Conservation (phyloP, 441 rosid species). For the Eruca vesicaria region DNA sequence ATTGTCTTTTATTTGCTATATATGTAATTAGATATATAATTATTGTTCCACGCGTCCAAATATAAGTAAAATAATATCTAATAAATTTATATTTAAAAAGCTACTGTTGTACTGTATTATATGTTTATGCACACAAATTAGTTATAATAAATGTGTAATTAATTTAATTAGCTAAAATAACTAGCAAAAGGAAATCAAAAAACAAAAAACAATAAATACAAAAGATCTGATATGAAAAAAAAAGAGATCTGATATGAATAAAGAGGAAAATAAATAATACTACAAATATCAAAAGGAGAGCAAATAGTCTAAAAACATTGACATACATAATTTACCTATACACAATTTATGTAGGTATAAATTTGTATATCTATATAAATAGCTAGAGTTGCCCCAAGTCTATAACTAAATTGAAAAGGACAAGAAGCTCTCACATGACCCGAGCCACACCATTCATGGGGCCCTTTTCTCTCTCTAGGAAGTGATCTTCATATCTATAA, state of each 20-base stretch:
- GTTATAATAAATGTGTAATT: neutral
- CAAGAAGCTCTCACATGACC: constrained; percentile 81
- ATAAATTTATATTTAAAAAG: neutral
- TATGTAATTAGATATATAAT: neutral
- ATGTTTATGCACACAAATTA: constrained; percentile 6
- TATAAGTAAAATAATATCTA: neutral
- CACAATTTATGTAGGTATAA: constrained; percentile 6
- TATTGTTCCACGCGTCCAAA: neutral
- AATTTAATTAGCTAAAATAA: constrained; percentile 13
- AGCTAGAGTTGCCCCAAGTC: constrained; percentile 36
- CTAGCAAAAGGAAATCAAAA: constrained; percentile 6
- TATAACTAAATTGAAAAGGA: constrained; percentile 54
- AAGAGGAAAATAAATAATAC: constrained; percentile 8
- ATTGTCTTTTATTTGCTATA: neutral
- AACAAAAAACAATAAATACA: constrained; percentile 16
- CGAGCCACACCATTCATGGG: constrained; percentile 80
- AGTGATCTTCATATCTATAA: constrained; percentile 35
- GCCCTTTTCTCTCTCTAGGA: constrained; percentile 45
- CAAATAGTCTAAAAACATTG: constrained; percentile 15
- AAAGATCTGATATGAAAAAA: constrained; percentile 12
- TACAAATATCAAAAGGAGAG: constrained; percentile 17
- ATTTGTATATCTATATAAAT: constrained; percentile 27
- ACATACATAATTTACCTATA: constrained; percentile 16
- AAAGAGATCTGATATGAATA: constrained; percentile 25
- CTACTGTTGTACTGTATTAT: neutral